Conservation (phyloP, 2,329 filamentous ascomycete genomes). For the Fusarium annulatum region DNA sequence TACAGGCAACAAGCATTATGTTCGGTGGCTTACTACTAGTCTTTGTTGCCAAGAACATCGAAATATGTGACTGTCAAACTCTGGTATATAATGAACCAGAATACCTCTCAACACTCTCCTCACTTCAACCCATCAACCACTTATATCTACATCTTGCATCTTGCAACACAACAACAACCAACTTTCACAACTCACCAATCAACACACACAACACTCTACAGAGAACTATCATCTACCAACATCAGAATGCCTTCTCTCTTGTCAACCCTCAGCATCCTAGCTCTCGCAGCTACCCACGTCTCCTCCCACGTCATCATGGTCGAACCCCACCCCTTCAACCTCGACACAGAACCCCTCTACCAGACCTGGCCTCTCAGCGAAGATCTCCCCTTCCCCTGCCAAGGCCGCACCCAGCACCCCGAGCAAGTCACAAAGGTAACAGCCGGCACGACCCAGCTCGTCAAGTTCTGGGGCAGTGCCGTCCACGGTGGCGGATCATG, state of each 20-base stretch:
- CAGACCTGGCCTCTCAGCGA: constrained; percentile 38
- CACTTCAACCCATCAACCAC: not conserved
- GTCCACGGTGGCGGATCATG: constrained; percentile 45
- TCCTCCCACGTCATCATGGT: constrained; percentile 43
- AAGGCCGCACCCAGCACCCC: constrained; percentile 31
- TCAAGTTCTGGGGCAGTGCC: constrained; percentile 46
- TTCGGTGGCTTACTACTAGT: not conserved
- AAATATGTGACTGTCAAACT: rapidly evolving
- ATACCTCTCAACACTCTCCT: not conserved
- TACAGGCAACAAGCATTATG: not conserved
- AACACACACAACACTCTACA: not conserved
- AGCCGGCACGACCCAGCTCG: constrained; percentile 35
- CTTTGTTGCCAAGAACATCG: not conserved
- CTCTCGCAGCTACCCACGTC: not conserved
- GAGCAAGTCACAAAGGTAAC: constrained; percentile 41
- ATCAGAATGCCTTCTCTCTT: constrained; percentile 5
- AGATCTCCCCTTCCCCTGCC: constrained; percentile 41
- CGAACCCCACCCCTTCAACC: constrained; percentile 46
- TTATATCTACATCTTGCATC: not conserved
- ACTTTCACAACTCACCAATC: not conserved
- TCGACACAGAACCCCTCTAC: constrained; percentile 39
- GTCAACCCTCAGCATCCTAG: not conserved
- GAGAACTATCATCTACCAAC: not conserved
- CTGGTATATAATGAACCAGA: not conserved
- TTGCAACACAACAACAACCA: no score